These are phyloP conservation scores for Takashimella koratensis DNA, from an alignment of 1,284 basidiomycete genomes.

Conservation along the genomic window DNA sequence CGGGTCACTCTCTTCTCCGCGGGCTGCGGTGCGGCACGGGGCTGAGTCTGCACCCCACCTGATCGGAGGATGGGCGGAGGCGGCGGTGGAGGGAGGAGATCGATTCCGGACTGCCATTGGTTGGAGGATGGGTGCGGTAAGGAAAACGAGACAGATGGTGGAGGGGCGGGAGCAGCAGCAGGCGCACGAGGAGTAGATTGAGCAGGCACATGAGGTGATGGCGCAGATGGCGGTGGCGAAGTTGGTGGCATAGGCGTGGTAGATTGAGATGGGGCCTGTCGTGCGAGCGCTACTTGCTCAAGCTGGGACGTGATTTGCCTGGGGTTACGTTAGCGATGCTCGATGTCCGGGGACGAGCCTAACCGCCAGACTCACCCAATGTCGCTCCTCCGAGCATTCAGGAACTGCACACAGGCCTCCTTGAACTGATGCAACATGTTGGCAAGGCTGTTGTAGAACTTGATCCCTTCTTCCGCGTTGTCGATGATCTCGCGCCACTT, in stretches of 20 bases:
- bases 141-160: constrained; percentile 22
- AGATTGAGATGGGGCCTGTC: constrained; percentile 7
- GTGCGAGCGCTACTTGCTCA: constrained; percentile 12
- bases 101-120: constrained; percentile 40
- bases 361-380: constrained; percentile 34
- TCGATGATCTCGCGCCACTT: constrained; percentile 81
- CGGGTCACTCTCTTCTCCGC: constrained; percentile 31
- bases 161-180: constrained; percentile 14
- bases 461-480: constrained; percentile 83
- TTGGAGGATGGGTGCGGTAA: constrained; percentile 36
- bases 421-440: constrained; percentile 68
- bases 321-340: not conserved
- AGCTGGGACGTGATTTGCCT: constrained; percentile 25
- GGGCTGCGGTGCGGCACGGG: constrained; percentile 11
- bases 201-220: constrained; percentile 9
- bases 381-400: constrained; percentile 62
- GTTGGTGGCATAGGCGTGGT: constrained; percentile 9
- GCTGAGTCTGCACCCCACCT: constrained; percentile 33
- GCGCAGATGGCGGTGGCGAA: constrained; percentile 5
- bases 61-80: constrained; percentile 40
- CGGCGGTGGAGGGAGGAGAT: constrained; percentile 47
- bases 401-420: constrained; percentile 70
- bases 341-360: not conserved
- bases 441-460: constrained; percentile 82
- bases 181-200: constrained; percentile 9